These are phyloP conservation scores for Boletus subcaerulescens DNA, from an alignment of 768 basidiomycete genomes.

Conservation along the genomic window DNA sequence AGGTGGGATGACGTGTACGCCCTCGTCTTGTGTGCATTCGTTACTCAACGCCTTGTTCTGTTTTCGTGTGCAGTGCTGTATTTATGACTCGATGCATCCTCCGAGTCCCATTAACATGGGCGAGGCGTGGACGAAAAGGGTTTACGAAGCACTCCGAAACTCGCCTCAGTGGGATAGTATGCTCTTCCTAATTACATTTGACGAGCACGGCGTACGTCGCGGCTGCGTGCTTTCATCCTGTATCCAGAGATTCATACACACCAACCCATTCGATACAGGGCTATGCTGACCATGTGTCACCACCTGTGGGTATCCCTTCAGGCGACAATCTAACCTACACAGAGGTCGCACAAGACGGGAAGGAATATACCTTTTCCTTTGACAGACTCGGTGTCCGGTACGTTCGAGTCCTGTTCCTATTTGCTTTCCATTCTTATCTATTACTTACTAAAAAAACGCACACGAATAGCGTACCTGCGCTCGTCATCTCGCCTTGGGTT, in stretches of 20 bases:
- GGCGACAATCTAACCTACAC: constrained; percentile 25
- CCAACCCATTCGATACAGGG: constrained; percentile 7
- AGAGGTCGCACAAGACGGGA: constrained; percentile 17
- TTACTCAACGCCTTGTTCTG: background rate
- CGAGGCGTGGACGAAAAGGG: constrained; percentile 21
- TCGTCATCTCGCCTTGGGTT: constrained; percentile 26
- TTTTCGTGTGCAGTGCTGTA: constrained; percentile 15
- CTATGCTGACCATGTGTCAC: constrained; percentile 23
- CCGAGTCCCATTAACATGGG: constrained; percentile 26
- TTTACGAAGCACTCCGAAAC: constrained; percentile 24
- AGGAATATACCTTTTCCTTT: constrained; percentile 20
- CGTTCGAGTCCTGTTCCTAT: background rate
- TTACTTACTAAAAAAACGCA: background rate
- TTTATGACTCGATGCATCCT: constrained; percentile 27
- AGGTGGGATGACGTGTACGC: constrained; percentile 9
- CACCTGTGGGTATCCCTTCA: constrained; percentile 20
- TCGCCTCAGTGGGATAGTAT: constrained; percentile 23
- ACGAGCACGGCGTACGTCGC: constrained; percentile 24
- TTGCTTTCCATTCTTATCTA: background rate
- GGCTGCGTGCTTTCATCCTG: background rate
- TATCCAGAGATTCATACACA: background rate
- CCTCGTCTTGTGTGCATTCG: background rate
- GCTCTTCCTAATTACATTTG: constrained; percentile 25
- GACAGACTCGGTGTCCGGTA: constrained; percentile 26
- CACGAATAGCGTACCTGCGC: constrained; percentile 16